Evolutionary conservation across 495 filamentous ascomycete genomes (phyloP).

Genomic region (Aspergillus ellipticus): DNA sequence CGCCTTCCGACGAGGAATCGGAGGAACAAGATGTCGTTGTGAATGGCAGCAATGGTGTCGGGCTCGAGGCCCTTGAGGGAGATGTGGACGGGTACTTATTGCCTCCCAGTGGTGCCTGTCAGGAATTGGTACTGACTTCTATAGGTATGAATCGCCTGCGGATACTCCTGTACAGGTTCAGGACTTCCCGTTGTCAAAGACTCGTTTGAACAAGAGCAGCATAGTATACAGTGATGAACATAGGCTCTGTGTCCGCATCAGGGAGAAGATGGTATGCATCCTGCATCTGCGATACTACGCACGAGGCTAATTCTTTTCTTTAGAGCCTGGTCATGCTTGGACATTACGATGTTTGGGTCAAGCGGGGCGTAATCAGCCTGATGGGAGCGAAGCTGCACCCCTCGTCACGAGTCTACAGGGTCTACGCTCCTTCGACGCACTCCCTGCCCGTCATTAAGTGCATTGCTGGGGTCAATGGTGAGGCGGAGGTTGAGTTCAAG

Average conservation of each 20-base stretch:
- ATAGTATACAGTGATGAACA: slow-evolving; percentile 40
- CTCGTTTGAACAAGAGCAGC: slow-evolving; percentile 35
- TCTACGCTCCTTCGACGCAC: slow-evolving; percentile 74
- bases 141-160: slow-evolving; percentile 33
- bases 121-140: slow-evolving; percentile 11
- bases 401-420: slow-evolving; percentile 49
- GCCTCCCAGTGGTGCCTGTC: neutral
- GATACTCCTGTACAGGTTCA: slow-evolving; percentile 31
- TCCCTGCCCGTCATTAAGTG: slow-evolving; percentile 69
- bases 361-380: slow-evolving; percentile 58
- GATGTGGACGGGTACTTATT: slow-evolving; percentile 28
- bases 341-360: slow-evolving; percentile 68
- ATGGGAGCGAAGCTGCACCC: slow-evolving; percentile 61
- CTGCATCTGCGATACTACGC: too few species aligned
- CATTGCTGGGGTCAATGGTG: slow-evolving; percentile 42
- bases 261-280: slow-evolving; percentile 38
- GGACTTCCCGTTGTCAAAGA: slow-evolving; percentile 43
- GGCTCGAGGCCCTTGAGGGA: slow-evolving; percentile 21
- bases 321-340: slow-evolving; percentile 68
- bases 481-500: slow-evolving; percentile 48
- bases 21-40: slow-evolving; percentile 18
- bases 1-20: slow-evolving; percentile 13
- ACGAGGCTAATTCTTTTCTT: slow-evolving; percentile 16
- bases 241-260: slow-evolving; percentile 40
- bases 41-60: slow-evolving; percentile 22